These are phyloP conservation scores for Avicennia marina DNA, from an alignment of 257 asterid species.

Conservation along the genomic window DNA sequence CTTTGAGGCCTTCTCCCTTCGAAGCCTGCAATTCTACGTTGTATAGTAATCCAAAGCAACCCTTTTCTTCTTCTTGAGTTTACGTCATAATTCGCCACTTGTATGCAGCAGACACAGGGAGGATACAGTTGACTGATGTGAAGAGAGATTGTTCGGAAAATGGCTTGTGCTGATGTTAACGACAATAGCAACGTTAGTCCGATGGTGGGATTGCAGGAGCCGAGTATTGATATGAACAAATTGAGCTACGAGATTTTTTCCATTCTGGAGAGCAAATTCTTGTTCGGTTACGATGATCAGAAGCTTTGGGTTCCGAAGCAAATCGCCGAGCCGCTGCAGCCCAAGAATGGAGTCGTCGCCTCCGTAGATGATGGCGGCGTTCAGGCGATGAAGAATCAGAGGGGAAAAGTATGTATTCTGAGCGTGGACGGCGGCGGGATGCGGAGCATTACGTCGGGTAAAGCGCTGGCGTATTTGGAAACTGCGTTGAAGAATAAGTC, in stretches of 20 bases:
- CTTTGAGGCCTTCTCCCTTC: no score
- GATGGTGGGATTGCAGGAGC: constrained; percentile 56
- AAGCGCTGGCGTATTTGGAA: constrained; percentile 74
- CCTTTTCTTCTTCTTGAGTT: no score
- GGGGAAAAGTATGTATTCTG: constrained; percentile 83
- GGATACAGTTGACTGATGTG: constrained; percentile 17
- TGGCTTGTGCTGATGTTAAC: constrained; percentile 45
- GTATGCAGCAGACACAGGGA: neutral
- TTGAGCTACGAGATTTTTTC: constrained; percentile 91
- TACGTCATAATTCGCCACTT: no score
- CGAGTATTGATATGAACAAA: constrained; percentile 77
- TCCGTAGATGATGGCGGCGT: constrained; percentile 24
- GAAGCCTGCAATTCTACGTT: no score
- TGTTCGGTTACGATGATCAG: constrained; percentile 85
- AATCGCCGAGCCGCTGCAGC: constrained; percentile 25
- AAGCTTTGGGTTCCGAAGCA: constrained; percentile 78
- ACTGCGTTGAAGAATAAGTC: constrained; percentile 63
- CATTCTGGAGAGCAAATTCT: constrained; percentile 76
- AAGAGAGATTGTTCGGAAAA: constrained; percentile 15
- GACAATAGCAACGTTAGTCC: constrained; percentile 17
- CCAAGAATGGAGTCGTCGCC: constrained; percentile 13
- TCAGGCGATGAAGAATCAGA: constrained; percentile 49
- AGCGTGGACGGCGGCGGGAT: constrained; percentile 88
- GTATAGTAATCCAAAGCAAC: no score
- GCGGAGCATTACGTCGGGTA: constrained; percentile 67